Percentiles rank a stretch among this genome's conserved stretches.
Conservation (phyloP, 805 yeast genomes). For the Jamesozyma jinghongensis region DNA sequence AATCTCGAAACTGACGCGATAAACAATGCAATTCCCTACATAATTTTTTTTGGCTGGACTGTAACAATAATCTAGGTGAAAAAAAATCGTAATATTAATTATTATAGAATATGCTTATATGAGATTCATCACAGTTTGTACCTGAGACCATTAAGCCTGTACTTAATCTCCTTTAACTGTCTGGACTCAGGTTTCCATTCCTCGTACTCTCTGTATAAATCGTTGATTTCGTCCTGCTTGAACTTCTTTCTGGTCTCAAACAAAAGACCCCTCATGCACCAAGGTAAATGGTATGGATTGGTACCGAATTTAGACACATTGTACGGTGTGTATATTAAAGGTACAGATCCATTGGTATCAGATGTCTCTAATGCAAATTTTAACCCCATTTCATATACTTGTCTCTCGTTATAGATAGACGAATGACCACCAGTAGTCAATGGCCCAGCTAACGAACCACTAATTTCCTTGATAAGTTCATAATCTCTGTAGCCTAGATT, state of each 20-base stretch:
- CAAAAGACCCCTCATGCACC: constrained; percentile 82
- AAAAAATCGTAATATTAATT: neutral
- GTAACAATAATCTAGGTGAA: too few species aligned
- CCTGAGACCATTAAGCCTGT: constrained; percentile 52
- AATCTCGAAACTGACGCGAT: too few species aligned
- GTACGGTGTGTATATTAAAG: constrained; percentile 36
- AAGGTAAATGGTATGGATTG: constrained; percentile 83
- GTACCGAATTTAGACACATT: constrained; percentile 56
- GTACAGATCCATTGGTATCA: constrained; percentile 38
- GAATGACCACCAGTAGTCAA: constrained; percentile 95
- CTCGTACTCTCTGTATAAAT: constrained; percentile 63
- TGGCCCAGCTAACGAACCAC: constrained; percentile 75
- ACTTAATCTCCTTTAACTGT: constrained; percentile 73
- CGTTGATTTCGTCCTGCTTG: constrained; percentile 49
- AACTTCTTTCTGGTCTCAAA: constrained; percentile 50
- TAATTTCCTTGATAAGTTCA: constrained; percentile 76
- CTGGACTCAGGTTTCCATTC: constrained; percentile 84
- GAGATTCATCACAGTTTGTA: constrained; percentile 10
- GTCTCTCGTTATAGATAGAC: constrained; percentile 70
- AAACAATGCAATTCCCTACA: too few species aligned
- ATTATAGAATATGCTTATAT: neutral
- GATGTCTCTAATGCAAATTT: constrained; percentile 69
- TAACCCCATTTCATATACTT: constrained; percentile 75
- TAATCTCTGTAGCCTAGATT: constrained; percentile 78
- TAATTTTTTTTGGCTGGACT: too few species aligned